Evolutionary conservation across 768 basidiomycete species (phyloP).

Genomic region (Podaxis pistillaris): DNA sequence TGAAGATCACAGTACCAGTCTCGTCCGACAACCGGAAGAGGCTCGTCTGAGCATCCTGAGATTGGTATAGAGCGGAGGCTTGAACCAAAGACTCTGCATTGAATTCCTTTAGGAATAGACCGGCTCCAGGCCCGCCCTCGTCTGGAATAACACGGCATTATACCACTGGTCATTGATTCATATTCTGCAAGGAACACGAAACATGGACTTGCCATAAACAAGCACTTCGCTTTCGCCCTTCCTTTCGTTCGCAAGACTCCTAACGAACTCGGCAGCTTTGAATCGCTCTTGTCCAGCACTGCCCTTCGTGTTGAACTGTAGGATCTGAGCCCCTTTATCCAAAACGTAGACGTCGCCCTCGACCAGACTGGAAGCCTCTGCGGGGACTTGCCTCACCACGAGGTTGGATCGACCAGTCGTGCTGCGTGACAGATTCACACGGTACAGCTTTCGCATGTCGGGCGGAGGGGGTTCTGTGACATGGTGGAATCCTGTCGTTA

Average conservation of each 20-base stretch:
- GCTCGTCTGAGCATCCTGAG: slow-evolving; percentile 16
- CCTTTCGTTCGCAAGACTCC: slow-evolving; percentile 39
- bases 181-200: neutral
- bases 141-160: slow-evolving; percentile 32
- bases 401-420: slow-evolving; percentile 25
- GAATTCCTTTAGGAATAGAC: slow-evolving; percentile 48
- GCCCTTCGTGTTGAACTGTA: slow-evolving; percentile 55
- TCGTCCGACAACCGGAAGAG: slow-evolving; percentile 47
- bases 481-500: slow-evolving; percentile 32
- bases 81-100: slow-evolving; percentile 30
- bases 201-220: slow-evolving; percentile 43
- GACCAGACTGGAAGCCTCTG: slow-evolving; percentile 43
- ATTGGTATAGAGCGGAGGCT: slow-evolving; percentile 6
- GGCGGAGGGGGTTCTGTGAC: slow-evolving; percentile 27
- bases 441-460: slow-evolving; percentile 48
- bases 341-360: slow-evolving; percentile 59
- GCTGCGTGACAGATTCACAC: slow-evolving; percentile 37
- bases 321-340: slow-evolving; percentile 51
- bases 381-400: slow-evolving; percentile 49
- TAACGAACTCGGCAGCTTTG: slow-evolving; percentile 61
- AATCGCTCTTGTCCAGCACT: slow-evolving; percentile 58
- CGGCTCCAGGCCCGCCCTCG: slow-evolving; percentile 47
- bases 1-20: slow-evolving; percentile 38
- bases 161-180: neutral
- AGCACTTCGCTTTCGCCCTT: slow-evolving; percentile 39